Evolutionary conservation across 441 rosid genomes (phyloP), one percentile per base, ranked within the genome.

Genomic region (Cnidoscolus chayamansa): DNA sequence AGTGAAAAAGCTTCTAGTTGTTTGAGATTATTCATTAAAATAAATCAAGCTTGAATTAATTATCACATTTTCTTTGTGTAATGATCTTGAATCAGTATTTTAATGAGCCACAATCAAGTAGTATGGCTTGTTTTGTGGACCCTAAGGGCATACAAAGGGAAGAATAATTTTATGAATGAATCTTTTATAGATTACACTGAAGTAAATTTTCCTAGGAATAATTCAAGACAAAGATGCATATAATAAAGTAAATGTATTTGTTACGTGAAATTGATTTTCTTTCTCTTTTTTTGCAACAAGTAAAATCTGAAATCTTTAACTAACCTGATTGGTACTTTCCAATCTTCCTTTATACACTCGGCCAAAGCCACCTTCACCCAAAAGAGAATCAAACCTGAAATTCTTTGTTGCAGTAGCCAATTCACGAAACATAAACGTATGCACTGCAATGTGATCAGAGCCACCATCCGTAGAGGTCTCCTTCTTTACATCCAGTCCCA

Each of bases 341-440:
- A 89, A 69, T 54, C 82, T 82, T 31, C 93, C 93, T 82, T 87
- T 86, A 75, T 88, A 85, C 65, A 88, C 93, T 74, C 86, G 80
- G 30, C 90, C 93, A 68, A 88, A 88, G 54, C 93, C 93, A 69
- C 89, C 90, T 82, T 88, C 90, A 62, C 93, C 93, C 72, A 86
- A 72, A 65, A 84, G 90, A 77, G 84, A 87, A 76, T 88, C 93
- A 68, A 85, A 84, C 79, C 87, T 83, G 82, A 88, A 88, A 81
- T 85, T 84, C 83, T 84, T 86, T 1, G 93, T 87, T 53, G 88
- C 88, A 48, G 79, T 76, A 20, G 93, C 89, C 82, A 88, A 83
- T 77, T 88, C 90, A 69, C 86, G 86, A 70, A 88, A 87, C 40
- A 87, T 83, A 68, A 88, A 89, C 1, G 88, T 89, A 76, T 86